These are phyloP conservation scores for Cryptococcus wingfieldii DNA, from an alignment of 1,284 basidiomycete genomes.

Conservation along the genomic window DNA sequence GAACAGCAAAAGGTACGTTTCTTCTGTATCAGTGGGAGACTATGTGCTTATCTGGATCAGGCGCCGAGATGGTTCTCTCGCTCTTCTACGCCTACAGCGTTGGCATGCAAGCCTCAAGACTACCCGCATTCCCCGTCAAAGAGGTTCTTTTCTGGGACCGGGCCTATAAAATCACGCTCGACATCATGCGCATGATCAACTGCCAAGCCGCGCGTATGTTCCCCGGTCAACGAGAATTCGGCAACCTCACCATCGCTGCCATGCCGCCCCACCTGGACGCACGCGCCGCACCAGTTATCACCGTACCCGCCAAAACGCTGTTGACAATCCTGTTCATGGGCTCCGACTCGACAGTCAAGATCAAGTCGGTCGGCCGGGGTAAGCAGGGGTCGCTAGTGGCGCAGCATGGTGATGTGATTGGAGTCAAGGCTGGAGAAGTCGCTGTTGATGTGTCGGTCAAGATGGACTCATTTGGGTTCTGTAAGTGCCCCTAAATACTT, in stretches of 20 bases:
- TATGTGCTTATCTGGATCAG: neutral
- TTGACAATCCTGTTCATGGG: constrained; percentile 28
- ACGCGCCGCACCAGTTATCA: neutral
- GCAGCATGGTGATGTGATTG: constrained; percentile 42
- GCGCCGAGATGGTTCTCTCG: constrained; percentile 26
- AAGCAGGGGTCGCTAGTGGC: constrained; percentile 24
- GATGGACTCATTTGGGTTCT: constrained; percentile 37
- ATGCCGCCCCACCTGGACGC: constrained; percentile 18
- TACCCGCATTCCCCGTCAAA: constrained; percentile 23
- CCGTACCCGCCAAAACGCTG: constrained; percentile 3
- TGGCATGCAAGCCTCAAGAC: constrained; percentile 15
- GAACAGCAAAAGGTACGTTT: too few relatives aligned
- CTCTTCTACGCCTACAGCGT: constrained; percentile 38
- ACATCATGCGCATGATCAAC: constrained; percentile 32
- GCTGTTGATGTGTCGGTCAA: constrained; percentile 29
- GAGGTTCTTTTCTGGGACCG: constrained; percentile 20
- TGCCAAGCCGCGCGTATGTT: constrained; percentile 32
- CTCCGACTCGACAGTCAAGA: constrained; percentile 18
- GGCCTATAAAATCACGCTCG: constrained; percentile 14
- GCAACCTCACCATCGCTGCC: constrained; percentile 31
- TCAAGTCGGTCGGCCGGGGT: constrained; percentile 7
- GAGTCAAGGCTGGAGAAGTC: constrained; percentile 22
- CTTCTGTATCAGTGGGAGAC: too few relatives aligned
- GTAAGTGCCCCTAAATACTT: constrained; percentile 10
- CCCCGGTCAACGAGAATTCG: constrained; percentile 33